A percentile compares a stretch with the other conserved stretches of the same genome.
Evolutionary conservation across 345 rosid genomes (phyloP).

Genomic region (Hibiscus syriacus): DNA sequence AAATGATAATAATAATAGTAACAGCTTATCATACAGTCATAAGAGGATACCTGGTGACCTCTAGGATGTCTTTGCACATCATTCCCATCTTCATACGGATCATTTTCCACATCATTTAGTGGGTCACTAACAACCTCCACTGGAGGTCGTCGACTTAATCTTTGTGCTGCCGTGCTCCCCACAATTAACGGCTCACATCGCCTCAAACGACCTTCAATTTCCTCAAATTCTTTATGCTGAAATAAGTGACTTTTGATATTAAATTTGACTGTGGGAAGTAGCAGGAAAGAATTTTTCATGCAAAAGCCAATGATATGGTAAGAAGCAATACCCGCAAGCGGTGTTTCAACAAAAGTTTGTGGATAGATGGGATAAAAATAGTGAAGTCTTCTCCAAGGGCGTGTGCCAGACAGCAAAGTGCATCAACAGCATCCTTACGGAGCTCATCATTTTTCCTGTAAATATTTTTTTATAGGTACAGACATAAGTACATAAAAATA

Average conservation of each 20-base stretch:
- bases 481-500: not conserved
- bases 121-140: slow-evolving; percentile 90
- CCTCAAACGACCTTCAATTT: slow-evolving; percentile 73
- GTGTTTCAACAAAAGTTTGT: slow-evolving; percentile 71
- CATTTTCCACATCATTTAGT: slow-evolving; percentile 67
- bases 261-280: not conserved
- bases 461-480: not conserved
- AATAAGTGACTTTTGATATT: slow-evolving; percentile 13
- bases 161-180: slow-evolving; percentile 78
- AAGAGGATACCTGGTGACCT: slow-evolving; percentile 56
- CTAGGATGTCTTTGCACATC: slow-evolving; percentile 48
- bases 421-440: slow-evolving; percentile 93
- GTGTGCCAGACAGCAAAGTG: slow-evolving; percentile 95
- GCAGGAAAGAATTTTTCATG: not conserved
- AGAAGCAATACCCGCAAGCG: slow-evolving; percentile 50
- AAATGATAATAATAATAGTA: not conserved
- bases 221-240: slow-evolving; percentile 97
- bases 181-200: slow-evolving; percentile 79
- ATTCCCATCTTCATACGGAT: slow-evolving; percentile 73
- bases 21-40: not conserved
- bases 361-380: slow-evolving; percentile 88
- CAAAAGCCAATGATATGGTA: not conserved
- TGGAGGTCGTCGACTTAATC: slow-evolving; percentile 62
- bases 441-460: slow-evolving; percentile 83
- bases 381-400: slow-evolving; percentile 98